These are phyloP conservation scores for Ogataea zsoltii DNA, from an alignment of 805 yeast genomes.

Conservation along the genomic window DNA sequence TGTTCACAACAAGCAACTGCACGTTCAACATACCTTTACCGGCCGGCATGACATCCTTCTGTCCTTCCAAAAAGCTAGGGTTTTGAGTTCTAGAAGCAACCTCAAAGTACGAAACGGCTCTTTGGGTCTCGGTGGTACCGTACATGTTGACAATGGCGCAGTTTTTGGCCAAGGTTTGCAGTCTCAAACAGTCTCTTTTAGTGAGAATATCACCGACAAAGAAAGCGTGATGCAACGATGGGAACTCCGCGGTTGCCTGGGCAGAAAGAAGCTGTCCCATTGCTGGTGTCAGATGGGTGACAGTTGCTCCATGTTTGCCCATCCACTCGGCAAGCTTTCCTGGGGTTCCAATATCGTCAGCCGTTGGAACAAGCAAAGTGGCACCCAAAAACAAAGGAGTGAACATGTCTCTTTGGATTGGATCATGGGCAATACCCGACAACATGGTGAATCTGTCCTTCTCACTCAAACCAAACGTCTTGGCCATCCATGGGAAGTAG, in stretches of 20 bases:
- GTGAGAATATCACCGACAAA: conserved; percentile 98
- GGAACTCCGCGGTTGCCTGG: conserved; percentile 87
- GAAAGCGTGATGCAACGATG: conserved; percentile 89
- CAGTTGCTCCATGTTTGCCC: conserved; percentile 86
- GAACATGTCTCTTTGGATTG: conserved; percentile 98
- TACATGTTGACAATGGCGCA: conserved; percentile 95
- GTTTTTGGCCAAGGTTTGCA: conserved; percentile 89
- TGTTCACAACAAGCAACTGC: conserved; percentile 88
- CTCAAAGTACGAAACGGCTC: conserved; percentile 94
- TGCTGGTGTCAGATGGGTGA: conserved; percentile 97
- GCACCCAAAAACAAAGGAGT: conserved; percentile 98
- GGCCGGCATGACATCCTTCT: conserved; percentile 97
- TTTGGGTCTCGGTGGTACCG: conserved; percentile 98
- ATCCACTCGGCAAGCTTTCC: conserved; percentile 98
- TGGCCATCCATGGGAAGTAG: conserved; percentile 98
- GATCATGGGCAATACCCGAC: conserved; percentile 98
- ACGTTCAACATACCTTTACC: conserved; percentile 97
- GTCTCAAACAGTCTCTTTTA: conserved; percentile 91
- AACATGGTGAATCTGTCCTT: conserved; percentile 94
- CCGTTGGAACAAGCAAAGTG: conserved; percentile 86
- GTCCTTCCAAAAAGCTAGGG: conserved; percentile 71
- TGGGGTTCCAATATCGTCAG: conserved; percentile 98
- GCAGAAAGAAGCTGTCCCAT: conserved; percentile 98
- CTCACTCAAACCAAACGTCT: conserved; percentile 72
- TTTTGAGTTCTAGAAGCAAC: conserved; percentile 73